Evolutionary conservation across 2,329 filamentous ascomycete genomes (phyloP), one percentile per base, ranked within the genome.

Genomic region (Aphanoascus verrucosus): DNA sequence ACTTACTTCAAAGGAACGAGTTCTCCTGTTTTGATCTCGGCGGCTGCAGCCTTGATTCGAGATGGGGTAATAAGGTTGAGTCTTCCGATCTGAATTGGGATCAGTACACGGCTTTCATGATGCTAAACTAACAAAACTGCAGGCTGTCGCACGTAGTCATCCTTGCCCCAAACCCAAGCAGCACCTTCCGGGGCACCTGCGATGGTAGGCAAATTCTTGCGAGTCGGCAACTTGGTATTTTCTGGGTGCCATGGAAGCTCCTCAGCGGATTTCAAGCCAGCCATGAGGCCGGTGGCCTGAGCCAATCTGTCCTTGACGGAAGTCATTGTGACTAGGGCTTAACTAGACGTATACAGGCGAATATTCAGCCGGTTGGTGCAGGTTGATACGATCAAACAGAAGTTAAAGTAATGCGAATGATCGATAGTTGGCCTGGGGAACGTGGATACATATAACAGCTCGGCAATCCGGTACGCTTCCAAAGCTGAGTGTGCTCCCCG

Each of bases 131-230:
- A 14, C 19, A 19, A 7, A 5, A 42, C 3, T 3, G 37, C 32
- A 31, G 19, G 31, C 14, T 11, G 15, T 58, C 60, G n/a, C 58
- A 78, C 72, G 58, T 72, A 67, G 59, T 80, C 78, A 61, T 79
- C 69, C 40, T 76, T 69, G 11, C 79, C 79, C 79, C 79, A 82
- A 23, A 80, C 75, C 79, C 79, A 82, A 15, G 78, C 78, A 15
- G 79, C 77, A 28, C 72, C 76, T 15, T 75, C 68, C 0, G 78
- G 79, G 1, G 77, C 77, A 34, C 74, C 74, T 1, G 73, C 65
- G 37, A 81, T 71, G 17, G 65, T 60, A 17, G 77, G 77, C 3
- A 82, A 68, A 49, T 81, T 74, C 51, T 75, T 74, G 12, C 77
- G 68, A 0, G 71, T 72, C 0, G 79, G 79, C 49, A 82, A 79